phyloP scores from a whole-genome alignment of 2,329 filamentous ascomycete genomes.

The Pseudogymnoascus sp. region DNA sequence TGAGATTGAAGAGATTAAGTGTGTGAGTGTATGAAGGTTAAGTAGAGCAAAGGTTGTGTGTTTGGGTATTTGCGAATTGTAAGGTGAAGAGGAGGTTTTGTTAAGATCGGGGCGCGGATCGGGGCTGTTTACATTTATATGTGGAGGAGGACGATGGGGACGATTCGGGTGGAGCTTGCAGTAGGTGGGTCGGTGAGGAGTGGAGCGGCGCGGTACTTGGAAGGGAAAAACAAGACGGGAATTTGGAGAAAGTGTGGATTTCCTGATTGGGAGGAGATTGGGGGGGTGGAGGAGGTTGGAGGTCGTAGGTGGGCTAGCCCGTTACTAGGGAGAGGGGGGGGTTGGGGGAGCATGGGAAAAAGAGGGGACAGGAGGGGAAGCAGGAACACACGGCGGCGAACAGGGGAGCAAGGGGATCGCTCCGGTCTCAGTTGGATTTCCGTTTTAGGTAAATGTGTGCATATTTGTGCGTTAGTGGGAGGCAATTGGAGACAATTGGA shows the following conservation, averaged over 20 bases:
- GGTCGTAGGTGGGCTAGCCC: neutral
- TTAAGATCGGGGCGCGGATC: neutral
- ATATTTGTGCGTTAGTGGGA: neutral
- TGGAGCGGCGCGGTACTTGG: neutral
- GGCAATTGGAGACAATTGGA: neutral
- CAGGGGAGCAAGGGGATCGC: neutral
- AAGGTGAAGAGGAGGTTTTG: conserved; percentile 1
- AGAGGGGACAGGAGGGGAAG: neutral
- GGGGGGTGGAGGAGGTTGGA: neutral
- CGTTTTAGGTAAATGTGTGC: neutral
- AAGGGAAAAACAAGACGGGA: neutral
- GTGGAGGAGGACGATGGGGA: neutral
- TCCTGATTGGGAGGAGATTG: neutral
- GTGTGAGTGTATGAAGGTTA: neutral
- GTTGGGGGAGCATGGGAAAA: neutral
- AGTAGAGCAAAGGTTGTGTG: neutral
- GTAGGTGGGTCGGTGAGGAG: neutral
- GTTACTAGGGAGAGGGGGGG: neutral
- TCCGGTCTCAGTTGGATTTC: neutral
- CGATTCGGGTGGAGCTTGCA: neutral
- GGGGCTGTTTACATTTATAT: conserved; percentile 4
- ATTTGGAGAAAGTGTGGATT: neutral
- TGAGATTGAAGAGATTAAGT: neutral
- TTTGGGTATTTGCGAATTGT: neutral
- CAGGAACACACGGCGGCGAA: neutral